Conservation (phyloP, 345 rosid species). For the Euphorbia tirucalli region DNA sequence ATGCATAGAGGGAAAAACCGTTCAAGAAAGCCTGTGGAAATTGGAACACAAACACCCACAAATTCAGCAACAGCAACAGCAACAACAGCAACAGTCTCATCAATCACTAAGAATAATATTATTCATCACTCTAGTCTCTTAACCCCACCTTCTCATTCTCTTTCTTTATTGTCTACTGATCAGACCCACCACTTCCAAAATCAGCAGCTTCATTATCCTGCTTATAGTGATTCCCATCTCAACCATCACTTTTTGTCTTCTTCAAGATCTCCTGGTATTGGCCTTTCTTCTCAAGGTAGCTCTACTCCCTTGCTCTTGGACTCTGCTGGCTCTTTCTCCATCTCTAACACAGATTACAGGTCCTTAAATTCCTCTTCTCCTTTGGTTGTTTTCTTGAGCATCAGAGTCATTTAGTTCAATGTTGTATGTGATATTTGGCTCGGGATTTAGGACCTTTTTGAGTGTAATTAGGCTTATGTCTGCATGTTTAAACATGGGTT, state of each 20-base stretch:
- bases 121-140: constrained; percentile 14
- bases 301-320: too few relatives aligned
- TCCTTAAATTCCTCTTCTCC: too few relatives aligned
- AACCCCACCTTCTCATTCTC: constrained; percentile 33
- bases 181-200: constrained; percentile 30
- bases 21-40: constrained; percentile 96
- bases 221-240: constrained; percentile 23
- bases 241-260: constrained; percentile 33
- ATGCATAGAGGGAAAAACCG: constrained; percentile 97
- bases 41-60: constrained; percentile 20
- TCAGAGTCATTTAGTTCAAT: too few relatives aligned
- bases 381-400: background rate
- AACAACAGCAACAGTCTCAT: constrained; percentile 20
- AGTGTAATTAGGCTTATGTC: background rate
- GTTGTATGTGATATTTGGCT: too few relatives aligned
- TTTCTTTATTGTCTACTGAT: constrained; percentile 34
- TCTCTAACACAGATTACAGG: constrained; percentile 51
- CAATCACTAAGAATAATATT: constrained; percentile 31
- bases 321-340: constrained; percentile 36
- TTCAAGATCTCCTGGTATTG: constrained; percentile 35
- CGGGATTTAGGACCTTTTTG: too few relatives aligned
- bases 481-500: background rate
- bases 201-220: constrained; percentile 28
- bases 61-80: constrained; percentile 13
- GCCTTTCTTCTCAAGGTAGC: constrained; percentile 34